Base-by-base conservation (phyloP, 768 basidiomycete genomes). In the Russula olivacea region DNA sequence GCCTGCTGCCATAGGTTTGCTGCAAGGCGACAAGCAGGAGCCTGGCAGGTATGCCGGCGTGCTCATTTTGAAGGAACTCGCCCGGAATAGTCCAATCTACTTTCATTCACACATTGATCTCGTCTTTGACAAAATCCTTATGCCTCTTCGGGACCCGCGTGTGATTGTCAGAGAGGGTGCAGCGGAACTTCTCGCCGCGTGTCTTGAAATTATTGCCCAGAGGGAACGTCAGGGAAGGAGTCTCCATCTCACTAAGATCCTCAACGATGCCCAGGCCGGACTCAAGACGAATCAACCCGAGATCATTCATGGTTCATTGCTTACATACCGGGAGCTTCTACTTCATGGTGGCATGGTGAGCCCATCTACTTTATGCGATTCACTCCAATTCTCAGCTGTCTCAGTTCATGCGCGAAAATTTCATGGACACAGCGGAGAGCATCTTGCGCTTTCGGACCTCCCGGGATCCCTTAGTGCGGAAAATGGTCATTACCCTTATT, bases 401-500 rank as follows among this genome's bases (percentile, higher is more conserved):
- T 10, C 68, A 92, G 89, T 93, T 93, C 71, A 92, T 95, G 91
- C 84, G 82, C 66, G 91, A 93, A 69, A 85, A 82, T 55, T 98
- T 92, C 71, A 73, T 89, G 50, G 88, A 90, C 67, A 88, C 91
- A 8, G 92, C 92, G 63, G 95, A 98, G 58, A 86, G 91, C 67
- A 91, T 98, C 52, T 79, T 98, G 32, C 83, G 85, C 41, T 97
- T 95, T 79, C 88, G 87, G 73, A 83, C 88, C 10, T 89, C 93
- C 72, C 83, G 92, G 66, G 97, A 99, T 69, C 77, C 83, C 21
- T 83, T 93, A 43, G 89, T 99, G 63, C 86, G 93, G 49, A 90
- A 91, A 74, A 93, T 93, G 78, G 95, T 98, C 63, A 94, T 98
- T 70, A 89, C 91, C 9, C 85, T 99, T 71, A 94, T 99, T 50